Conservation (phyloP, 2,329 filamentous ascomycete species). For the Cryphonectria naterciae region DNA sequence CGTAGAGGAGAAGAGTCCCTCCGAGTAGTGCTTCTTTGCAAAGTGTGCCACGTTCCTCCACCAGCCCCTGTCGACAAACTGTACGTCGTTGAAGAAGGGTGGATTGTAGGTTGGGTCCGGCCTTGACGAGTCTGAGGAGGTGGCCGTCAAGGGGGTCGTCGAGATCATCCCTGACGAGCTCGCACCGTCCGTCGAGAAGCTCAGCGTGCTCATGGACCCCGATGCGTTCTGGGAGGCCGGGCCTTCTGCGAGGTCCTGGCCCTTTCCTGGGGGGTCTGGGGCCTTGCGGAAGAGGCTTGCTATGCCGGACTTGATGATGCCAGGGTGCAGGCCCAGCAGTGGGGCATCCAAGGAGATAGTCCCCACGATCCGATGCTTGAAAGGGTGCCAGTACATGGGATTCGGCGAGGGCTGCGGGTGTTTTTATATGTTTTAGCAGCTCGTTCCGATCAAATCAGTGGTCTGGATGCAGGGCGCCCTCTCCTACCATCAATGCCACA, state of each 20-base stretch:
- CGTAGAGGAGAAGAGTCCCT: slow-evolving; percentile 71
- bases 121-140: slow-evolving; percentile 31
- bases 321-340: slow-evolving; percentile 85
- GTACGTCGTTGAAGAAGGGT: slow-evolving; percentile 74
- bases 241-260: slow-evolving; percentile 30
- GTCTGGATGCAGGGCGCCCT: slow-evolving; percentile 5
- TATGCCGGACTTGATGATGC: slow-evolving; percentile 81
- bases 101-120: slow-evolving; percentile 74
- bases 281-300: slow-evolving; percentile 71
- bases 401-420: slow-evolving; percentile 39
- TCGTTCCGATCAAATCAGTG: not conserved
- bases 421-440: not conserved
- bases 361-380: slow-evolving; percentile 78
- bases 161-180: slow-evolving; percentile 30
- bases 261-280: slow-evolving; percentile 37
- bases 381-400: slow-evolving; percentile 44
- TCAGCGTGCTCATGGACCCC: slow-evolving; percentile 32
- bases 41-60: slow-evolving; percentile 74
- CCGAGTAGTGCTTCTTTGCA: slow-evolving; percentile 74
- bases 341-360: slow-evolving; percentile 84
- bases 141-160: slow-evolving; percentile 23
- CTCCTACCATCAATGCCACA: slow-evolving; percentile 65
- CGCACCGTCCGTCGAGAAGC: slow-evolving; percentile 21
- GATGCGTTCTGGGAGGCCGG: slow-evolving; percentile 29
- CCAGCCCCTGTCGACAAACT: slow-evolving; percentile 69